Base-by-base conservation (phyloP, 2,329 filamentous ascomycete genomes). In the Fusarium tuaranense region DNA sequence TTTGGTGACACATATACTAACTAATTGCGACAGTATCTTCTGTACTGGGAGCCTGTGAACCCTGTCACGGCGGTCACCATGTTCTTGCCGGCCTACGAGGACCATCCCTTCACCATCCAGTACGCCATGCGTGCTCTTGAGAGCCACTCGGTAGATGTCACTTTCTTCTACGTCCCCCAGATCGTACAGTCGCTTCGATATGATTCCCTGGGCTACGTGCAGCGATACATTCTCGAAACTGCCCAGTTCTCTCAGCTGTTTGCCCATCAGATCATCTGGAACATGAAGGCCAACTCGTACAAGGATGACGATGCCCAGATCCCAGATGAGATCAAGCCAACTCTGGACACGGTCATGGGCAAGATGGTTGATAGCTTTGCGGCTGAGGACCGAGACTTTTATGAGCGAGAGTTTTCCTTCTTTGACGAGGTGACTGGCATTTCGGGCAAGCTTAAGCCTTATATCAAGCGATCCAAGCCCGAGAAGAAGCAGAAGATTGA, bases 401-500 rank as follows among this genome's bases (percentile, higher is more conserved):
- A 97, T 80, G 93, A 98, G 82, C 91, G 94, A 73, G 97, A 99
- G 81, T 99, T 99, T 78, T 87, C 92, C n/a, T 99, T 99, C 87
- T 99, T 99, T 81, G 94, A 97, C 76, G 95, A 98, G 82, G 95
- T 99, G 44, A 99, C 97, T 2, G 92, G 90, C 59, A 96, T 99
- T 67, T 99, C 97, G 1, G 97, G 97, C 67, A 99, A 98, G 80
- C 88, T 99, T 58, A 95, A 97, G 79, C 97, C 97, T 2, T 93
- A 93, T 79, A 97, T 99, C 81, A 97, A 98, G 83, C 90, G 90
- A 69, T 92, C 93, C 46, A 99, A 99, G 83, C 93, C 95, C 2
- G 96, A 98, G 84, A 99, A 99, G 89, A 98, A 98, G 83, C 94
- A 97, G 81, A 99, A 98, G 86, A 99, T 99, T 73, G 97, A 98